A percentile compares a stretch with the other conserved stretches of the same genome.
Evolutionary conservation across 495 filamentous ascomycete species (phyloP).

Genomic region (Lophiostoma macrostomum): DNA sequence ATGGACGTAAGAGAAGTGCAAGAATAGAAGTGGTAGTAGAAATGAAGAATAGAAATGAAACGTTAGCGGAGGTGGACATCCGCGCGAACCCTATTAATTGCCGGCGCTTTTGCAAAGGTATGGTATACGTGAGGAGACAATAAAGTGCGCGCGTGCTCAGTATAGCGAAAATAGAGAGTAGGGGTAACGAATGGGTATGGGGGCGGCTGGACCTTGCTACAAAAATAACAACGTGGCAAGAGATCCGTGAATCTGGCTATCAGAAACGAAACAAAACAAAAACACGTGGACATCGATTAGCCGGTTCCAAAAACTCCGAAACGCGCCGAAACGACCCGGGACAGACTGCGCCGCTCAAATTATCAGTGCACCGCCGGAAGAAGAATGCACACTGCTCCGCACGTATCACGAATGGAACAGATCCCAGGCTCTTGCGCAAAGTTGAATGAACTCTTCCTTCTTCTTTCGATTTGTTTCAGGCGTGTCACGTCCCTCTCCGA

Average conservation of each 20-base stretch:
- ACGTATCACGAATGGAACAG: slow-evolving; percentile 94
- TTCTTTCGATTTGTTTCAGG: slow-evolving; percentile 82
- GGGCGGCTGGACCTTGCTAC: slow-evolving; percentile 4
- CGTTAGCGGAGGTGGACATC: not conserved
- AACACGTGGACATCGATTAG: slow-evolving; percentile 13
- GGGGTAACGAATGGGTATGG: not conserved
- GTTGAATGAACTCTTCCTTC: slow-evolving; percentile 86
- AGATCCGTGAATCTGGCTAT: not conserved
- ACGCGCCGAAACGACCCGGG: slow-evolving; percentile 6
- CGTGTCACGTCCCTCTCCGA: slow-evolving; percentile 58
- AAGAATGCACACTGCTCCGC: not conserved
- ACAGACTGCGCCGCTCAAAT: not conserved
- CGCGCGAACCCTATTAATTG: slow-evolving; percentile 23
- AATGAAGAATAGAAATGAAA: not conserved
- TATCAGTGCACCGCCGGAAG: slow-evolving; percentile 1
- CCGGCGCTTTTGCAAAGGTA: slow-evolving; percentile 19
- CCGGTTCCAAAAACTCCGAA: slow-evolving; percentile 21
- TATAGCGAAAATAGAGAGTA: slow-evolving; percentile 17
- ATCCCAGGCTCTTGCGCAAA: slow-evolving; percentile 93
- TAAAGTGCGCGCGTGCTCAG: slow-evolving; percentile 13
- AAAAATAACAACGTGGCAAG: not conserved
- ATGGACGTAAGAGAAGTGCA: too few species aligned
- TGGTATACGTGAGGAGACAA: slow-evolving; percentile 4
- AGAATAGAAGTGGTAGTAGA: too few species aligned
- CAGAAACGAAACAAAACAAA: slow-evolving; percentile 18